These are phyloP conservation scores for Sclerotinia borealis DNA, from an alignment of 2,329 filamentous ascomycete species.

Conservation along the genomic window DNA sequence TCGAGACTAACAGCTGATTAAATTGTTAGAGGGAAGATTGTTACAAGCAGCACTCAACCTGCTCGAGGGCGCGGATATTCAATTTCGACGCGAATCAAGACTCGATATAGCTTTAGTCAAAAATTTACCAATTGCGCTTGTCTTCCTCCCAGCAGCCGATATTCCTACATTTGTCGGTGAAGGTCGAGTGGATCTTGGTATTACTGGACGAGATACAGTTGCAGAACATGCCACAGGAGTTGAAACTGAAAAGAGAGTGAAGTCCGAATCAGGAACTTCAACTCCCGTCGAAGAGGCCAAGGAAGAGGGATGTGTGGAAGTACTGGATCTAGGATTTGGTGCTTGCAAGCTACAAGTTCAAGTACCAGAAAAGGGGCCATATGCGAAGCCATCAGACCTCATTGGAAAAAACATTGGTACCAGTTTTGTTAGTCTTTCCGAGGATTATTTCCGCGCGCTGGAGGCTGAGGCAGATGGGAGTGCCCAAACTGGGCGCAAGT, in stretches of 20 bases:
- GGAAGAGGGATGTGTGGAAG: slow-evolving; percentile 60
- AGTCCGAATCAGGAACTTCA: slow-evolving; percentile 42
- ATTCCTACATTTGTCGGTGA: slow-evolving; percentile 97
- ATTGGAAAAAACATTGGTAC: slow-evolving; percentile 92
- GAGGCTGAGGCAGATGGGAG: slow-evolving; percentile 49
- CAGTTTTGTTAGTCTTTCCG: slow-evolving; percentile 82
- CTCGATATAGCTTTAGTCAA: slow-evolving; percentile 97
- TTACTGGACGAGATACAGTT: slow-evolving; percentile 90
- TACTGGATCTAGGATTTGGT: slow-evolving; percentile 88
- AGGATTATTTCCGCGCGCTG: slow-evolving; percentile 75
- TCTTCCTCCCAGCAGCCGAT: slow-evolving; percentile 94
- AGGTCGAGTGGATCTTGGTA: slow-evolving; percentile 87
- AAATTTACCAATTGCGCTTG: slow-evolving; percentile 89
- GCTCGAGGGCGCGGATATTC: slow-evolving; percentile 87
- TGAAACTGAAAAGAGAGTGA: slow-evolving; percentile 42
- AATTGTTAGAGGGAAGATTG: slow-evolving; percentile 73
- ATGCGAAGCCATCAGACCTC: slow-evolving; percentile 65
- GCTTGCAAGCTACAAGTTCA: slow-evolving; percentile 94
- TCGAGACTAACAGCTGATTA: slow-evolving; percentile 13
- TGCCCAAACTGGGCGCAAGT: slow-evolving; percentile 40
- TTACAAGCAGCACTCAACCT: slow-evolving; percentile 85
- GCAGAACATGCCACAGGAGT: slow-evolving; percentile 75
- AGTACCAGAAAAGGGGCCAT: slow-evolving; percentile 77
- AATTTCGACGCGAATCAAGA: slow-evolving; percentile 90
- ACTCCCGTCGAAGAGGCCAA: slow-evolving; percentile 37